These are phyloP conservation scores for Diaporthe sp. DNA, from an alignment of 2,329 filamentous ascomycete species.

Conservation along the genomic window DNA sequence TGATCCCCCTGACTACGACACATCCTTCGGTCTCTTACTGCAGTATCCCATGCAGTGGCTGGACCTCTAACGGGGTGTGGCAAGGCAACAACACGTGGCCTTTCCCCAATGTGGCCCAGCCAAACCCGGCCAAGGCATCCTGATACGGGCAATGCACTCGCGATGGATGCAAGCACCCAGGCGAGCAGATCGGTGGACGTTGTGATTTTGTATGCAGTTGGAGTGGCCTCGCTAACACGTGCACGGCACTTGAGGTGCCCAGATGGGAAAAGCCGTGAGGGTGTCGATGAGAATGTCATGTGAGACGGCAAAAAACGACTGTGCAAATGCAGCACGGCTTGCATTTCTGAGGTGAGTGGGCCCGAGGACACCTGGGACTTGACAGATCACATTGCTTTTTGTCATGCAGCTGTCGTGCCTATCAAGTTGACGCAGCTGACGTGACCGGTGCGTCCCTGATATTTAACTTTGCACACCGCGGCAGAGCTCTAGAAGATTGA, in stretches of 20 bases:
- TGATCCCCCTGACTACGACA: neutral
- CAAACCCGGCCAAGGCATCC: conserved; percentile 20
- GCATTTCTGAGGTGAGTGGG: neutral
- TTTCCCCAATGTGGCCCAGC: neutral
- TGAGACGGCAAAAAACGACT: neutral
- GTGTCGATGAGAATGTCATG: neutral
- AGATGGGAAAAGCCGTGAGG: neutral
- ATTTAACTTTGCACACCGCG: conserved; percentile 4
- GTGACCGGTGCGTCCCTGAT: conserved; percentile 3
- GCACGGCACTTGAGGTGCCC: neutral
- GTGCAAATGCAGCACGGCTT: neutral
- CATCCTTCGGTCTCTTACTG: conserved; percentile 16
- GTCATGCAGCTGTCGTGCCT: neutral
- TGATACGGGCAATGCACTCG: conserved; percentile 11
- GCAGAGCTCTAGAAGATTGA: neutral
- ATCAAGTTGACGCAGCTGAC: conserved; percentile 8
- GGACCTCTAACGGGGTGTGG: neutral
- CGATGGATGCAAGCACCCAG: neutral
- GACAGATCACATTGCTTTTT: neutral
- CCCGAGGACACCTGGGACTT: neutral
- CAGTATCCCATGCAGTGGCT: neutral
- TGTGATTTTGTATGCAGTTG: neutral
- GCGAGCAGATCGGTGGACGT: neutral
- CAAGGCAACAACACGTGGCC: conserved; percentile 1
- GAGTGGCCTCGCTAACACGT: neutral